phyloP scores from a whole-genome alignment of 345 rosid species.

The Diplotaxis tenuifolia region DNA sequence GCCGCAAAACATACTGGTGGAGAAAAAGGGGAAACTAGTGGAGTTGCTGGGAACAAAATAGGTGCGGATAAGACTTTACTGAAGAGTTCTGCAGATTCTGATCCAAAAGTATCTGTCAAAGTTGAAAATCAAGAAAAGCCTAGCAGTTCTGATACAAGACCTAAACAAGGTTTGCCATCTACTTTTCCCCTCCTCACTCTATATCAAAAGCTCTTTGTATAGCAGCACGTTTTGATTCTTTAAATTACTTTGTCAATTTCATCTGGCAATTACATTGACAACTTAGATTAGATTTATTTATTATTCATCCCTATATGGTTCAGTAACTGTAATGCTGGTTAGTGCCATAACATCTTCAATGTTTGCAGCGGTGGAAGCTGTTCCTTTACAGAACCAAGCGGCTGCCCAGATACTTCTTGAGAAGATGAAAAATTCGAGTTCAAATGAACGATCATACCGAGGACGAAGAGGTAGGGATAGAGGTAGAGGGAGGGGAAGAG shows the following conservation, averaged over 20 bases:
- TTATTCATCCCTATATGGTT: background rate
- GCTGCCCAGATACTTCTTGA: constrained; percentile 84
- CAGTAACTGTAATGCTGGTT: background rate
- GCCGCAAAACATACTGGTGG: constrained; percentile 14
- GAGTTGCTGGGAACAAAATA: constrained; percentile 31
- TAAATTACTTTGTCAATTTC: constrained; percentile 1
- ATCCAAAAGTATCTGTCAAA: constrained; percentile 26
- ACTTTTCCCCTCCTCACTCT: background rate
- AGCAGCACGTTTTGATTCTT: background rate
- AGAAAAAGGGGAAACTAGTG: constrained; percentile 36
- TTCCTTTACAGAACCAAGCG: constrained; percentile 87
- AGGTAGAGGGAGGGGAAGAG: constrained; percentile 55
- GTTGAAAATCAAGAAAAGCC: constrained; percentile 56
- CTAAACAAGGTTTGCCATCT: constrained; percentile 62
- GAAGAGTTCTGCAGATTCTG: constrained; percentile 34
- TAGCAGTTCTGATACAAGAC: constrained; percentile 56
- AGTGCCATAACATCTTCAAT: constrained; percentile 17
- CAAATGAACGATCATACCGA: constrained; percentile 38
- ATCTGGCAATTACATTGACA: constrained; percentile 5
- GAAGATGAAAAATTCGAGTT: constrained; percentile 62
- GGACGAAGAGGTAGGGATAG: constrained; percentile 55
- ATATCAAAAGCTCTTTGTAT: constrained; percentile 3
- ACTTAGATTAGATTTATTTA: background rate
- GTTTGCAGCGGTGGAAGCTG: constrained; percentile 59
- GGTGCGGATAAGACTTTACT: constrained; percentile 26